phyloP scores from a whole-genome alignment of 2,329 filamentous ascomycete genomes.

The Penicillium sp. region DNA sequence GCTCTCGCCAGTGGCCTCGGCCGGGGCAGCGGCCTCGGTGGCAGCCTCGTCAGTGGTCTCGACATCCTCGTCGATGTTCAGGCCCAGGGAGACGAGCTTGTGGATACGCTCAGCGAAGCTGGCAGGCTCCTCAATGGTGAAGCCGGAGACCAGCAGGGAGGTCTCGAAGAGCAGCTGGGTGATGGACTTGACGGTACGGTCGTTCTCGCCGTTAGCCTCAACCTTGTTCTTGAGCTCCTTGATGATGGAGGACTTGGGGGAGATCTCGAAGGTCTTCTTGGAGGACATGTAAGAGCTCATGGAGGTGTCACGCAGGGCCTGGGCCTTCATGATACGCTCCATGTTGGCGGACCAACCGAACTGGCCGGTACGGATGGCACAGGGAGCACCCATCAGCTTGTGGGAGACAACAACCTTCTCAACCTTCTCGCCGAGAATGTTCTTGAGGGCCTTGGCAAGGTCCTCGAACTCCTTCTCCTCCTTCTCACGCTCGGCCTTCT shows the following conservation, averaged over 20 bases:
- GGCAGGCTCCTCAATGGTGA: constrained; percentile 98
- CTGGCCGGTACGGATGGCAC: constrained; percentile 98
- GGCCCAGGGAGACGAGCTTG: constrained; percentile 96
- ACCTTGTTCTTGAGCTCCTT: constrained; percentile 99
- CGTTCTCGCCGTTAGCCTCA: constrained; percentile 93
- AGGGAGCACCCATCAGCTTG: constrained; percentile 92
- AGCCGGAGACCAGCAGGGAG: constrained; percentile 94
- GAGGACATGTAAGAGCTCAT: constrained; percentile 99
- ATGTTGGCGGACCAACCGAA: constrained; percentile 99
- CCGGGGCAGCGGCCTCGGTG: constrained; percentile 59
- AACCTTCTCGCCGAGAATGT: constrained; percentile 97
- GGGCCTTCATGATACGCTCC: constrained; percentile 99
- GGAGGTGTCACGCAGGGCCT: constrained; percentile 98
- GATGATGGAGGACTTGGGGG: constrained; percentile 96
- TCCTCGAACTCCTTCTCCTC: constrained; percentile 98
- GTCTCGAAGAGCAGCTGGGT: constrained; percentile 99
- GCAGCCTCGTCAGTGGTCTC: constrained; percentile 63
- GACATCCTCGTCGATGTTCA: constrained; percentile 94
- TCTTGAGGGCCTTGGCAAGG: constrained; percentile 97
- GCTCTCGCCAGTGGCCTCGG: constrained; percentile 73
- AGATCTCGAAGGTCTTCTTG: constrained; percentile 99
- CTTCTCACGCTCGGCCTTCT: constrained; percentile 92
- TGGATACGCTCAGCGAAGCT: constrained; percentile 98
- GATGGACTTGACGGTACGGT: constrained; percentile 98
- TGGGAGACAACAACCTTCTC: constrained; percentile 99